Conservation (phyloP, 2,329 filamentous ascomycete species). For the Apiospora hydei region DNA sequence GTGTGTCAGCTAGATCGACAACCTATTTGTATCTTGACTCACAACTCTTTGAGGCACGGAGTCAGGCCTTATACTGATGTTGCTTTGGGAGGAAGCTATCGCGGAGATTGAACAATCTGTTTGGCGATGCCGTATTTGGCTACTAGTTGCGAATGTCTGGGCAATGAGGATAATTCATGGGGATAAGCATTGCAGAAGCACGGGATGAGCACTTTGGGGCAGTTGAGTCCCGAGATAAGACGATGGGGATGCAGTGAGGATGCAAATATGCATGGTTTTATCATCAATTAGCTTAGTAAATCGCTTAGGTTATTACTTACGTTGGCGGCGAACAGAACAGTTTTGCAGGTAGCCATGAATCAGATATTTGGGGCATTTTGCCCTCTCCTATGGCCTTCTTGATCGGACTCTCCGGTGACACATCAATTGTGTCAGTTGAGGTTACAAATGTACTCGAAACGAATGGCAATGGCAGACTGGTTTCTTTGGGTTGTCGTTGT, state of each 20-base stretch:
- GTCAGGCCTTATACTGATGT: too few relatives aligned
- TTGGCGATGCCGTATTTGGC: too few relatives aligned
- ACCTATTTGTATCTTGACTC: too few relatives aligned
- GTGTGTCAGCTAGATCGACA: too few relatives aligned
- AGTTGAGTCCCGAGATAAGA: neutral
- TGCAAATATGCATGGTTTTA: neutral
- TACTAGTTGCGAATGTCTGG: too few relatives aligned
- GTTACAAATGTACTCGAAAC: neutral
- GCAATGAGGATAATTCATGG: too few relatives aligned
- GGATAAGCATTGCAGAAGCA: too few relatives aligned
- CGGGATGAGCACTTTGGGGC: too few relatives aligned
- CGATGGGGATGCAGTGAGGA: neutral
- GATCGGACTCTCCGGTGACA: neutral
- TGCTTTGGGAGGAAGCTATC: too few relatives aligned
- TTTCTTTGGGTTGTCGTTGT: neutral
- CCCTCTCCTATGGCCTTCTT: neutral
- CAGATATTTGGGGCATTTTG: neutral
- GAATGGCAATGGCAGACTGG: neutral
- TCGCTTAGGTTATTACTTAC: neutral
- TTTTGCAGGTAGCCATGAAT: neutral
- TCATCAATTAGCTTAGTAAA: neutral
- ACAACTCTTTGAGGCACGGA: too few relatives aligned
- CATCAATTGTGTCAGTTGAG: neutral
- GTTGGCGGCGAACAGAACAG: neutral
- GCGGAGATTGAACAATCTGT: too few relatives aligned